A percentile compares a stretch with the other conserved stretches of the same genome.
phyloP scores from a whole-genome alignment of 345 rosid species.

The sweet orange (Citrus sinensis) region DVS_A1.0 CM039164.1:1988001-1988500 shows the following conservation, averaged over 20 bases:
- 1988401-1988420: neutral
- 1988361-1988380: neutral
- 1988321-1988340: constrained; percentile 1
- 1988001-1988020: too few species aligned
- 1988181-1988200: too few species aligned
- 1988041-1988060: too few species aligned
- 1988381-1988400: neutral
- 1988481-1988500: constrained; percentile 78
- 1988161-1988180: neutral
- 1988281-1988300: constrained; percentile 71
- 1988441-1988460: neutral
- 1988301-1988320: constrained; percentile 50
- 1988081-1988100: too few species aligned
- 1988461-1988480: constrained; percentile 24
- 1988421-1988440: neutral
- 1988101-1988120: neutral
- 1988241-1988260: constrained; percentile 63
- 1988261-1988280: constrained; percentile 69
- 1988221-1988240: constrained; percentile 29
- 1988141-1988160: neutral
- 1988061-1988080: too few species aligned
- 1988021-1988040: too few species aligned
- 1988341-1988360: neutral
- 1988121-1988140: neutral
- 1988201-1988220: neutral